Base-by-base conservation (phyloP, 306 rosid species). In the Morella rubra region DNA sequence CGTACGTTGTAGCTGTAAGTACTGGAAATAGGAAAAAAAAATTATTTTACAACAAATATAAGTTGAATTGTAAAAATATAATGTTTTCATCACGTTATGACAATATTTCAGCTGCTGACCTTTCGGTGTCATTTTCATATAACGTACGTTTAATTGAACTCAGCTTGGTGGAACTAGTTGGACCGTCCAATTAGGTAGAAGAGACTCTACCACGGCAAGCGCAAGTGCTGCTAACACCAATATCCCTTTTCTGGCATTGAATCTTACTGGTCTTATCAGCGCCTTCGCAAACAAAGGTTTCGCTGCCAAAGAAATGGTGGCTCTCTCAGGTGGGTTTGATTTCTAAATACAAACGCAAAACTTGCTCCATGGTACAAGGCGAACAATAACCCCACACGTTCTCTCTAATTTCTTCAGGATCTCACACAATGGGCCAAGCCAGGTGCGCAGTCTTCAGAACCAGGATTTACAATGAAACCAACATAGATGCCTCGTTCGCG, bases 131-230 rank as follows among this genome's bases (percentile, higher is more conserved):
- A 37, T 62, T 15, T 37, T 62, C 13, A 4, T 1, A 32, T 62
- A 2, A 7, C 7, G n/a, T n/a, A n/a, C n/a, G 6, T 3, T 12
- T 62, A 0, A 7, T 6, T 37, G 2, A 37, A 62, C 40, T 55
- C 83, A 91, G 97, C 81, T 91, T 47, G 82, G 91, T n/a, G 95
- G 93, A 44, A 68, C 72, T 4, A 77, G 74, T 72, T 91, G 92
- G 89, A 53, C 45, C 0, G 91, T 90, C 18, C 80, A 0, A 59
- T 72, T 91, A 72, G 97, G 93, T 0, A 85, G 93, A 91, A 85
- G 95, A 79, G 97, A 91, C 75, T 82, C 97, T 24, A 86, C 91
- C 51, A 85, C 91, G 18, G 86, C 97, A 58, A 91, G 91, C 80
- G 72, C 79, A 50, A 79, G 80, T 72, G 40, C 44, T 10, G 90